Conservation (phyloP, 805 yeast species). For the Myxozyma neglecta region DNA sequence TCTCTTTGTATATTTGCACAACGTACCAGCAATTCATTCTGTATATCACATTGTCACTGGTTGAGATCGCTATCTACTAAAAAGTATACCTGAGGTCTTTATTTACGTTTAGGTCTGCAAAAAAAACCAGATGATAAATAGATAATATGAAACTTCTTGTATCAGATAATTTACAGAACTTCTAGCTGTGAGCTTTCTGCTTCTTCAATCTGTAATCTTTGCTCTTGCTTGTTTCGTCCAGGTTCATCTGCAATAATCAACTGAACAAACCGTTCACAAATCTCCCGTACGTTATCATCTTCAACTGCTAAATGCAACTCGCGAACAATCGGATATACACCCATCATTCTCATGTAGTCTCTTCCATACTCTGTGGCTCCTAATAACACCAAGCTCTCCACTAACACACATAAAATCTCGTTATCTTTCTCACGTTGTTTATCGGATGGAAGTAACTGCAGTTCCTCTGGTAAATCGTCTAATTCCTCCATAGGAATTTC, state of each 20-base stretch:
- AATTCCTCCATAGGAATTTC: conserved; percentile 81
- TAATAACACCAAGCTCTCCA: conserved; percentile 76
- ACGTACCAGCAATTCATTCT: no score
- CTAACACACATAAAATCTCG: conserved; percentile 63
- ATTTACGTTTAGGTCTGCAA: no score
- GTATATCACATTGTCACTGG: no score
- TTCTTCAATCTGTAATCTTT: conserved; percentile 50
- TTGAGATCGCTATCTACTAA: no score
- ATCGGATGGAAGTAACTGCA: conserved; percentile 74
- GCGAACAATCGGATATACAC: conserved; percentile 82
- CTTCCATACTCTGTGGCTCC: conserved; percentile 75
- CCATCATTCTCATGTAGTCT: conserved; percentile 72
- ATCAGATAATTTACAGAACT: conserved; percentile 13
- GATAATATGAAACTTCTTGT: no score
- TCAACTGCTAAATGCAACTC: conserved; percentile 56
- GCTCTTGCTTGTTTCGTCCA: conserved; percentile 47
- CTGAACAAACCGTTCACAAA: conserved; percentile 83
- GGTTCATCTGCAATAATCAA: conserved; percentile 70
- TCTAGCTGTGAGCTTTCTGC: conserved; percentile 27
- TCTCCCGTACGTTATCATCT: conserved; percentile 55
- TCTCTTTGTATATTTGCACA: no score
- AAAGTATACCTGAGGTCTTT: no score
- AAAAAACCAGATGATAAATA: no score
- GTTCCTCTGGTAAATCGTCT: conserved; percentile 83
- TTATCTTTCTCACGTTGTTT: conserved; percentile 72